A percentile compares a stretch with the other conserved stretches of the same genome.
phyloP scores from a whole-genome alignment of 78 protist species.

The Isochrysis galbana region DNA sequence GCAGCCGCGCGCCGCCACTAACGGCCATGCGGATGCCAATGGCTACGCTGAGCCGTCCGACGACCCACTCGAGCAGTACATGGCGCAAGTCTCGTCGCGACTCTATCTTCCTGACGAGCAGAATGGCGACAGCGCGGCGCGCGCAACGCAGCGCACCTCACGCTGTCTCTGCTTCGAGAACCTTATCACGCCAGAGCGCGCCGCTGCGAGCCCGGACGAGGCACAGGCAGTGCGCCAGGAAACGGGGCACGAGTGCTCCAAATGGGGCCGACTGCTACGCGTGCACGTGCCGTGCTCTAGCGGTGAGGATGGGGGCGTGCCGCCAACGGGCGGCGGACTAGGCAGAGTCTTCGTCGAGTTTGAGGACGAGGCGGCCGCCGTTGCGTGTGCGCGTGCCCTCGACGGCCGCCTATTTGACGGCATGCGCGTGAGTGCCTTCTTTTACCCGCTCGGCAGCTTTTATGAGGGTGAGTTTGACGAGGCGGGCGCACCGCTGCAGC shows the following conservation, averaged over 20 bases:
- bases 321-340: neutral
- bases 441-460: neutral
- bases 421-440: neutral
- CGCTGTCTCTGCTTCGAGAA: neutral
- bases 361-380: neutral
- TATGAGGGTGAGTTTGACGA: neutral
- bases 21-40: neutral
- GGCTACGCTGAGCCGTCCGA: neutral
- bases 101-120: neutral
- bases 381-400: neutral
- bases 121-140: neutral
- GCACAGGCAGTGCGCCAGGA: neutral
- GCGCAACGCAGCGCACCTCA: neutral
- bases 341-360: conserved; percentile 14
- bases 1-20: neutral
- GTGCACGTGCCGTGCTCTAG: conserved; percentile 21
- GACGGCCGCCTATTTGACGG: conserved; percentile 7
- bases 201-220: neutral
- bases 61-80: conserved; percentile 8
- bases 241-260: neutral
- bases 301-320: neutral
- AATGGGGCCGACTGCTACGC: neutral
- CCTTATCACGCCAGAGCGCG: neutral
- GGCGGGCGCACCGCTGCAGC: neutral
- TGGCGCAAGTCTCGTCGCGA: neutral